Evolutionary conservation across 306 rosid species (phyloP).

Genomic region (Vigna hirtella): DNA sequence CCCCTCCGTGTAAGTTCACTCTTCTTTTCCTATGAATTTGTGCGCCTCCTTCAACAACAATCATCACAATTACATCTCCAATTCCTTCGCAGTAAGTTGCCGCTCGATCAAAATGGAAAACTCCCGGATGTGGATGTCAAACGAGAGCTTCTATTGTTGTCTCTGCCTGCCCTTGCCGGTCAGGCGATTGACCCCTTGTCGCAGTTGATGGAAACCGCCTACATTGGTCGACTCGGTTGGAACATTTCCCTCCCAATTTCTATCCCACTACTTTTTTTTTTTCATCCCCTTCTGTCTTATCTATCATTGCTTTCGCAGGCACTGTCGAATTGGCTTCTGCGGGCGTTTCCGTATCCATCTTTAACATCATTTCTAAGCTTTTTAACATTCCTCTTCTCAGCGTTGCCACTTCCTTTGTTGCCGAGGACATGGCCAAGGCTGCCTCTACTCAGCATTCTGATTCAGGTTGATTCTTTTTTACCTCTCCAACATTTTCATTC

Average conservation of each 20-base stretch:
- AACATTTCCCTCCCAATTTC: not conserved
- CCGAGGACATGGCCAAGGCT: constrained; percentile 81
- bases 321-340: constrained; percentile 90
- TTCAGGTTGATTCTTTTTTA: constrained; percentile 60
- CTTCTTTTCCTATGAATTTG: not conserved
- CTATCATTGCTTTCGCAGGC: constrained; percentile 48
- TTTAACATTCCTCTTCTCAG: constrained; percentile 95
- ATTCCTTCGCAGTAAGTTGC: constrained; percentile 51
- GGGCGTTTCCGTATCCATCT: constrained; percentile 87
- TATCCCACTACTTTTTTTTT: not conserved
- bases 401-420: constrained; percentile 95
- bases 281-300: not conserved
- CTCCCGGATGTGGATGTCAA: constrained; percentile 61
- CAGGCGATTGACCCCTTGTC: constrained; percentile 95
- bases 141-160: constrained; percentile 71
- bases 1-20: constrained; percentile 55
- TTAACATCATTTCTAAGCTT: constrained; percentile 85
- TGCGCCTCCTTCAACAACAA: not conserved
- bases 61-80: not conserved
- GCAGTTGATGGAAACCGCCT: constrained; percentile 96
- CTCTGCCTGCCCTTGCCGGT: constrained; percentile 85
- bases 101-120: constrained; percentile 39
- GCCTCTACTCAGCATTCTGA: constrained; percentile 35
- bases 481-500: not conserved
- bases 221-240: constrained; percentile 85